Base-by-base conservation (phyloP, 129 eudicot genomes). In the Arctium lappa region DNA sequence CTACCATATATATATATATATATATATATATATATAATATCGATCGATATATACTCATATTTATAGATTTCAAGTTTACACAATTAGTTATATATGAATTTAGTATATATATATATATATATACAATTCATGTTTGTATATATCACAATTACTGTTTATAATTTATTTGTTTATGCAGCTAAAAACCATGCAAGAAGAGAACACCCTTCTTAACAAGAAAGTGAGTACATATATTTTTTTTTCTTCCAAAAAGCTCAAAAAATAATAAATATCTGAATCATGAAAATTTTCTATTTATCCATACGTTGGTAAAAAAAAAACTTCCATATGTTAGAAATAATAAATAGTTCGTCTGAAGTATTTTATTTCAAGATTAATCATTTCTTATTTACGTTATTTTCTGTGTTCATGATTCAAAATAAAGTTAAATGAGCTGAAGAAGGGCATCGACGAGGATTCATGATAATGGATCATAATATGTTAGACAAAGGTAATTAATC, bases 111-210 rank as follows among this genome's bases (percentile, higher is more conserved):
- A 33, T 33, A 33, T 33, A 33, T 1, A 33, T 33, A 33, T 33
- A 33, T 0, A 33, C 36, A 33, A 33, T 33, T 0, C 0, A 33
- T 33, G 36, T 33, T 33, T 33, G 36, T 46, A 46, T 46, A 37
- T 10, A 9, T 9, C 56, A 46, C 15, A 9, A 3, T 46, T 46
- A 46, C 56, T 3, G 2, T 46, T 40, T 8, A 5, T 29, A 40
- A 2, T 65, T 18, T 72, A 9, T 39, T 22, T 79, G 33, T 39
- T n/a, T 31, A 32, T 86, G 83, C 88, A 88, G 91, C 84, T 86
- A 30, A 86, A 79, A 74, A 82, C 78, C 72, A 83, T 83, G 53
- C 91, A 88, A 82, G 91, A 83, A 53, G 86, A 88, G 82, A 88
- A 88, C 66, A 18, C 48, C 33, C 79, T 77, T 72, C 89, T 88